Percentiles rank a stretch among this genome's conserved stretches.
Evolutionary conservation across 371 early-diverging fungal species (phyloP).

Genomic region (Mucor saturninus): DNA sequence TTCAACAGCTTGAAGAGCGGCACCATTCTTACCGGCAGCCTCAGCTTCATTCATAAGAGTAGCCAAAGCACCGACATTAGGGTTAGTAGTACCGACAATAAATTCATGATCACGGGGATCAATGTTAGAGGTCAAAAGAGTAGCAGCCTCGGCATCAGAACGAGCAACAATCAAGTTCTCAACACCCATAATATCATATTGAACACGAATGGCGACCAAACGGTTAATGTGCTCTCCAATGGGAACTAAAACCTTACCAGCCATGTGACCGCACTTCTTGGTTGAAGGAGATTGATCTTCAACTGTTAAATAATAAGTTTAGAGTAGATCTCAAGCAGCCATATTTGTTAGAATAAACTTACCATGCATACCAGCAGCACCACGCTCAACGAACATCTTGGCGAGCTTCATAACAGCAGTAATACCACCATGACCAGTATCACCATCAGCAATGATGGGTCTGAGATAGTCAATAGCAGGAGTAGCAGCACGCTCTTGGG

Average conservation of each 20-base stretch:
- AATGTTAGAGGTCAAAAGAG: constrained; percentile 94
- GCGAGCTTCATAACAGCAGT: constrained; percentile 92
- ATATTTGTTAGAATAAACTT: constrained; percentile 22
- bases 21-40: constrained; percentile 72
- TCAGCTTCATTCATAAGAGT: constrained; percentile 84
- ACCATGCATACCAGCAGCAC: constrained; percentile 90
- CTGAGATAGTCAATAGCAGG: constrained; percentile 90
- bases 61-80: constrained; percentile 72
- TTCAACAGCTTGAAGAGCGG: constrained; percentile 85
- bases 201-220: constrained; percentile 93
- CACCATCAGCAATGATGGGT: constrained; percentile 98
- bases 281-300: constrained; percentile 96
- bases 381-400: constrained; percentile 95
- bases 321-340: too few relatives aligned
- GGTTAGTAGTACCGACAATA: constrained; percentile 91
- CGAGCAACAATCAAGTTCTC: constrained; percentile 95
- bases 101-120: constrained; percentile 97
- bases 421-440: constrained; percentile 96
- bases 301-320: constrained; percentile 47
- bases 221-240: constrained; percentile 97
- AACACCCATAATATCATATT: constrained; percentile 98
- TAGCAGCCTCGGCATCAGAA: constrained; percentile 98
- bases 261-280: constrained; percentile 99
- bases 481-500: constrained; percentile 71
- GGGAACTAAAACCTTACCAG: constrained; percentile 98